Evolutionary conservation across 441 rosid genomes (phyloP).

Genomic region (Erodium trifolium): DNA sequence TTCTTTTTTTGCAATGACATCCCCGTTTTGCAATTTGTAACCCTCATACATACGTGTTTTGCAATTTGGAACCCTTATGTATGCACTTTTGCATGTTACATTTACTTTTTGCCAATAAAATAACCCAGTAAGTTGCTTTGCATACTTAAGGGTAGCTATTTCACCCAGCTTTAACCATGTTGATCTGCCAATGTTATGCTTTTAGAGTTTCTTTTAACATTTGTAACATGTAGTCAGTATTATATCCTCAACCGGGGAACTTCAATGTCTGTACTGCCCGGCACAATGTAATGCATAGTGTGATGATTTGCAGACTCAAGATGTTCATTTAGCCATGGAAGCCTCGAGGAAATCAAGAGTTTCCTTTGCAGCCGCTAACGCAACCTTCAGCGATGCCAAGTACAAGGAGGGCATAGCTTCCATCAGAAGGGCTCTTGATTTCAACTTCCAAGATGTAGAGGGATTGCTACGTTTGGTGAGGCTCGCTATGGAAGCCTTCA

Average conservation of each 20-base stretch:
- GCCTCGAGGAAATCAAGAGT: slow-evolving; percentile 60
- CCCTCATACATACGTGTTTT: too few relatives aligned
- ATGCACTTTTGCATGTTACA: too few relatives aligned
- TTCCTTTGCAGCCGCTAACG: slow-evolving; percentile 47
- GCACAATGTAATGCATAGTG: neutral
- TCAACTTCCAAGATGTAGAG: slow-evolving; percentile 74
- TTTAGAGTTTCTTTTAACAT: too few relatives aligned
- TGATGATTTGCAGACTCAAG: slow-evolving; percentile 50
- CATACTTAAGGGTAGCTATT: too few relatives aligned
- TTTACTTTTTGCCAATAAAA: too few relatives aligned
- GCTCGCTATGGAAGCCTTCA: slow-evolving; percentile 49
- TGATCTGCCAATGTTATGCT: too few relatives aligned
- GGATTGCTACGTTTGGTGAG: slow-evolving; percentile 47
- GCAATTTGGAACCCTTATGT: too few relatives aligned
- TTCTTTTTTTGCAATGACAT: too few relatives aligned
- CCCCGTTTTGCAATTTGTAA: too few relatives aligned
- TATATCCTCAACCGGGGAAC: neutral
- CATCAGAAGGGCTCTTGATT: slow-evolving; percentile 54
- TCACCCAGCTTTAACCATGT: too few relatives aligned
- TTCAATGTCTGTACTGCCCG: neutral
- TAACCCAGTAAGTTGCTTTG: too few relatives aligned
- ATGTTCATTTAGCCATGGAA: slow-evolving; percentile 57
- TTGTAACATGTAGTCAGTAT: too few relatives aligned
- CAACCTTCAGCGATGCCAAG: slow-evolving; percentile 32
- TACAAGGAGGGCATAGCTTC: slow-evolving; percentile 37